Evolutionary conservation across 2,329 filamentous ascomycete genomes (phyloP).

Genomic region (Pestalotiopsis sp.): DNA sequence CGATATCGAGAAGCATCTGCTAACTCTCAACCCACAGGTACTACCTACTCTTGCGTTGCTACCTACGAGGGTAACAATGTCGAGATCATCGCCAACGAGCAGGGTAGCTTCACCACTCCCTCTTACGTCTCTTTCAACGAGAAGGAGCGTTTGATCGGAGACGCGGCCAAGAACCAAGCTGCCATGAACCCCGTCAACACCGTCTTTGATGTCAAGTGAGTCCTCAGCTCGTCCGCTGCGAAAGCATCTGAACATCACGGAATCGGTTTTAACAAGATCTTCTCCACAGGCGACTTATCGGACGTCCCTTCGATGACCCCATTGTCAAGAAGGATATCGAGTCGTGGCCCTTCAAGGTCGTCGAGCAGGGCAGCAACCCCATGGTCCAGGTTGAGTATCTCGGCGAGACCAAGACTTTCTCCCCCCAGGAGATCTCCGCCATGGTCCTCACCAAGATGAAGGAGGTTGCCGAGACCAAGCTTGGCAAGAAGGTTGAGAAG

Average conservation of each 20-base stretch:
- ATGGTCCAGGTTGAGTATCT: constrained; percentile 96
- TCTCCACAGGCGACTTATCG: constrained; percentile 82
- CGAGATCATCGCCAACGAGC: constrained; percentile 99
- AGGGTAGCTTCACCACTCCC: constrained; percentile 98
- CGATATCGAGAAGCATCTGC: constrained; percentile 15
- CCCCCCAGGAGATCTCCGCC: constrained; percentile 96
- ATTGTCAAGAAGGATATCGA: constrained; percentile 99
- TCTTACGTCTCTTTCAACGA: constrained; percentile 99
- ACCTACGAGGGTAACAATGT: constrained; percentile 99
- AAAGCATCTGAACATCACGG: background rate
- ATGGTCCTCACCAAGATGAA: constrained; percentile 99
- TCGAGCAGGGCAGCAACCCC: constrained; percentile 85
- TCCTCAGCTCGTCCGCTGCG: background rate
- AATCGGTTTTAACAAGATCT: constrained; percentile 7
- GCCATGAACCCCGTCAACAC: constrained; percentile 99
- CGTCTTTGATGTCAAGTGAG: constrained; percentile 98
- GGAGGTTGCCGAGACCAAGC: constrained; percentile 97
- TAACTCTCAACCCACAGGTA: constrained; percentile 60
- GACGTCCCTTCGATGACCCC: constrained; percentile 90
- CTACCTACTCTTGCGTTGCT: constrained; percentile 99
- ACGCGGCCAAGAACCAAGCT: constrained; percentile 99
- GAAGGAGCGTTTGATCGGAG: constrained; percentile 98
- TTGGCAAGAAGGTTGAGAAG: constrained; percentile 98
- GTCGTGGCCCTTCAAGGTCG: constrained; percentile 99
- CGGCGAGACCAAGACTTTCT: constrained; percentile 92